phyloP scores from a whole-genome alignment of 1,284 basidiomycete genomes.

The Gomphus bonarii region DNA sequence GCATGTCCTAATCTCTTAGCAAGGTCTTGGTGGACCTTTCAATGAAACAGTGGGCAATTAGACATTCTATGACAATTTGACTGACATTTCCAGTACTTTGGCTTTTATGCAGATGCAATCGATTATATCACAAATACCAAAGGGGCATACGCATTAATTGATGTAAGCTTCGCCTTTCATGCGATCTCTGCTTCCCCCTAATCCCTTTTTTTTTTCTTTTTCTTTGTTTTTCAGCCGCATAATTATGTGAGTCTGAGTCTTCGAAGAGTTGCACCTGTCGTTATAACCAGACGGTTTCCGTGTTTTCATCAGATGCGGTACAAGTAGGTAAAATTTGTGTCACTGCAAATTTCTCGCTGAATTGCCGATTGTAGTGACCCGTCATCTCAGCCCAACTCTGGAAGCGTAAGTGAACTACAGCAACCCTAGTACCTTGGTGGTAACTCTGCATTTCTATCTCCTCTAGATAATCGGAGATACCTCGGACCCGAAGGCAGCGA shows the following conservation, averaged over 20 bases:
- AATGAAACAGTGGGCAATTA: slow-evolving; percentile 30
- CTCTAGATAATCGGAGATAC: slow-evolving; percentile 13
- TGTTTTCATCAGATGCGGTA: slow-evolving; percentile 27
- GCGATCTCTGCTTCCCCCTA: not conserved
- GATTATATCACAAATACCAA: slow-evolving; percentile 33
- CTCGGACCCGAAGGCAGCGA: slow-evolving; percentile 32
- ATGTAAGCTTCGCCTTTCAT: slow-evolving; percentile 13
- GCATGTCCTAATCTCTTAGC: not conserved
- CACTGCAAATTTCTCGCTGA: not conserved
- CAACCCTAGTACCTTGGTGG: too few relatives aligned
- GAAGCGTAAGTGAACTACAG: slow-evolving; percentile 25
- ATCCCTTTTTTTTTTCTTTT: too few relatives aligned
- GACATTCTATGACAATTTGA: not conserved
- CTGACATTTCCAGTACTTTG: slow-evolving; percentile 27
- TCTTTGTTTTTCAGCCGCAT: slow-evolving; percentile 22
- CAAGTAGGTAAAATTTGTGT: slow-evolving; percentile 21
- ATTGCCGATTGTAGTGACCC: slow-evolving; percentile 25
- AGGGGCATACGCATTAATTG: slow-evolving; percentile 32
- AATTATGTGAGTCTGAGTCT: slow-evolving; percentile 23
- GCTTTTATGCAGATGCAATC: slow-evolving; percentile 31
- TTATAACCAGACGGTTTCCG: not conserved
- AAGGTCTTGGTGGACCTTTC: slow-evolving; percentile 29
- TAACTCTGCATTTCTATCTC: not conserved
- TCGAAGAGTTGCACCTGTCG: not conserved
- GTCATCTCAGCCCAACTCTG: slow-evolving; percentile 31